Evolutionary conservation across 139 green algal genomes (phyloP), one percentile per base, ranked within the genome.

Genomic region (Coelastrella sp.): DNA sequence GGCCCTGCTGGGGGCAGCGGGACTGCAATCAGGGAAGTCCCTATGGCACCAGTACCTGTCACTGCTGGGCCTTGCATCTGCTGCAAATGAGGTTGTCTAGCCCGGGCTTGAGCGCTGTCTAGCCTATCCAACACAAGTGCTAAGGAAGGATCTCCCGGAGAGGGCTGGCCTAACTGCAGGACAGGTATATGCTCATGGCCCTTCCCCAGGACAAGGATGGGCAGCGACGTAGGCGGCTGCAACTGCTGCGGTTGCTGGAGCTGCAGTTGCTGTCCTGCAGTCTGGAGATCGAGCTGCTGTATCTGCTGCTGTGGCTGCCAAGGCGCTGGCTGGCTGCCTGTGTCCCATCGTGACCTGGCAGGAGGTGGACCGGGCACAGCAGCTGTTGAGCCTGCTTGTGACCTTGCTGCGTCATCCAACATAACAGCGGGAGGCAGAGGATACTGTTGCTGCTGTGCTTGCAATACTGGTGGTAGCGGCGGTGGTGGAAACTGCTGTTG

Each of bases 131-230:
- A 47, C 79, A 85, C 79, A 11, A 85, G 79, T 22, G 61, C 79
- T 76, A 23, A 6, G 8, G 68, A 8, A 32, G 68, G 16, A 23
- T 64, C 79, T 20, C 57, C 56, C 71, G 79, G 57, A 47, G 57
- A 11, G 19, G 14, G 54, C 79, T 85, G 79, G 19, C 79, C 79
- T 73, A 85, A 57, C 57, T 85, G 79, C 58, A 85, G 79, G 5
- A 85, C 79, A 56, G 79, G 79, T 61, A 85, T 85, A 47, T 85
- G 79, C 56, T 85, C 79, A 7, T 85, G 79, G 6, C 79, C 79
- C 57, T 32, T 85, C 3, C 79, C 57, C 6, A 54, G 11, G 11
- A 20, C 32, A 20, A n/a, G 13, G 4, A 68, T 54, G 71, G 54
- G 54, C 54, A 5, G 78, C 5, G 78, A 14, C 13, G 56, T 11